Evolutionary conservation across 257 asterid genomes (phyloP).

Genomic region (Solanum etuberosum): DNA sequence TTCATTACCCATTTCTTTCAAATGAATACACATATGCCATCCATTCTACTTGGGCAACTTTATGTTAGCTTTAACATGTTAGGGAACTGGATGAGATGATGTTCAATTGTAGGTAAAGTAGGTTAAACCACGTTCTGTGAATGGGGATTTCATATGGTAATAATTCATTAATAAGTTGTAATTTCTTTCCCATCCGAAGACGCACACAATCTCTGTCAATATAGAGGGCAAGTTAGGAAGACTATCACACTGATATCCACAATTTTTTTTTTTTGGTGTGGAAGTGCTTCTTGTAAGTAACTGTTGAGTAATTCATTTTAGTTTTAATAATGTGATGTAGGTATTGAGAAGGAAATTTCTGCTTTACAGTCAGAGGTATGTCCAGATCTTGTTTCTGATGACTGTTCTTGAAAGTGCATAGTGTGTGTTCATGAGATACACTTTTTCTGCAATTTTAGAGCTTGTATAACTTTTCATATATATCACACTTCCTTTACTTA

Average conservation of each 20-base stretch:
- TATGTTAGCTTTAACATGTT: not conserved
- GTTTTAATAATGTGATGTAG: constrained; percentile 22
- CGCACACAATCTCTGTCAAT: not conserved
- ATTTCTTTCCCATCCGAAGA: not conserved
- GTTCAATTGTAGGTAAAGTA: not conserved
- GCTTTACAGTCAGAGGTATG: constrained; percentile 69
- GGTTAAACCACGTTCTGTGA: not conserved
- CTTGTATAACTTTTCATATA: not conserved
- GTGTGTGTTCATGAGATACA: not conserved
- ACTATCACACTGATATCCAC: not conserved
- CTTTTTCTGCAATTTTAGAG: not conserved
- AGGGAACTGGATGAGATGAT: not conserved
- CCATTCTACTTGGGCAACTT: not conserved
- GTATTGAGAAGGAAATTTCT: constrained; percentile 69
- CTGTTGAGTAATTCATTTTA: not conserved
- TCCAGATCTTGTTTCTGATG: not conserved
- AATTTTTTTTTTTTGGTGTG: not conserved
- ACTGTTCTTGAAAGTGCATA: not conserved
- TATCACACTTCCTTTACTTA: not conserved
- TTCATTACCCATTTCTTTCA: not conserved
- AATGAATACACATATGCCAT: not conserved
- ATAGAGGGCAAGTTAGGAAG: not conserved
- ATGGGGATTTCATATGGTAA: not conserved
- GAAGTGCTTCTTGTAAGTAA: not conserved
- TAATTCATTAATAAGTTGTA: not conserved